Evolutionary conservation across 345 rosid genomes (phyloP).

Genomic region (Citrus mangshanensis): DNA sequence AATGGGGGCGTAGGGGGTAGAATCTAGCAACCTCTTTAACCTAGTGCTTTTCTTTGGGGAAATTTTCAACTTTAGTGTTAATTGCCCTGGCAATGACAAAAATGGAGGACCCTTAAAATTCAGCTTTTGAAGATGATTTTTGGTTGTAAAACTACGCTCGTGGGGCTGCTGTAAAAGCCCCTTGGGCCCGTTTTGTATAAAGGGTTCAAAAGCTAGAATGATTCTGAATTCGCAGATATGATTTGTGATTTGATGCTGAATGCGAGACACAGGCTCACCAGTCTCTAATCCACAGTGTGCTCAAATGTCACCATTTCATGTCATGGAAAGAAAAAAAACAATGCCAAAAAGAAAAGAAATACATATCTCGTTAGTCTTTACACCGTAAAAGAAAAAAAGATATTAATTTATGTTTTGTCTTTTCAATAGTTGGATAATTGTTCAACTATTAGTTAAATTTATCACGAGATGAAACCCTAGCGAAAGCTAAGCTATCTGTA

Average conservation of each 20-base stretch:
- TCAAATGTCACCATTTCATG: conserved; percentile 27
- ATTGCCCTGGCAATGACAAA: conserved; percentile 26
- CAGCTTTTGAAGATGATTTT: conserved; percentile 33
- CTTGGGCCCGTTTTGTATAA: conserved; percentile 30
- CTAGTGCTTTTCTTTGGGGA: background rate
- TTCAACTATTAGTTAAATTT: background rate
- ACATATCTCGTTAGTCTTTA: background rate
- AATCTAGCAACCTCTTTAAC: conserved; percentile 21
- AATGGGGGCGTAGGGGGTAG: conserved; percentile 26
- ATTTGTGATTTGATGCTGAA: conserved; percentile 44
- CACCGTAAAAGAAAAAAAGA: background rate
- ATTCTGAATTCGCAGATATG: conserved; percentile 24
- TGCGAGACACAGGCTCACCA: conserved; percentile 41
- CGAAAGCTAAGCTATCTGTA: background rate
- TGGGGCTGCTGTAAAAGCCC: conserved; percentile 40
- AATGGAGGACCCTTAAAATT: conserved; percentile 43
- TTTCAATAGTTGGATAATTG: background rate
- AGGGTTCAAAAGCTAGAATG: conserved; percentile 49
- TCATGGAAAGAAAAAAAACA: conserved; percentile 3
- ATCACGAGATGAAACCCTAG: background rate
- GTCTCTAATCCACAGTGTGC: conserved; percentile 19
- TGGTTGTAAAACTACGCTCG: conserved; percentile 30
- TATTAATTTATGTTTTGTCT: conserved; percentile 17
- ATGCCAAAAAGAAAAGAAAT: conserved; percentile 6
- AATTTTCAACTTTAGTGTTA: conserved; percentile 29